These are phyloP conservation scores for Singerocomus inundabilis DNA, from an alignment of 1,284 basidiomycete species.

Conservation along the genomic window DNA sequence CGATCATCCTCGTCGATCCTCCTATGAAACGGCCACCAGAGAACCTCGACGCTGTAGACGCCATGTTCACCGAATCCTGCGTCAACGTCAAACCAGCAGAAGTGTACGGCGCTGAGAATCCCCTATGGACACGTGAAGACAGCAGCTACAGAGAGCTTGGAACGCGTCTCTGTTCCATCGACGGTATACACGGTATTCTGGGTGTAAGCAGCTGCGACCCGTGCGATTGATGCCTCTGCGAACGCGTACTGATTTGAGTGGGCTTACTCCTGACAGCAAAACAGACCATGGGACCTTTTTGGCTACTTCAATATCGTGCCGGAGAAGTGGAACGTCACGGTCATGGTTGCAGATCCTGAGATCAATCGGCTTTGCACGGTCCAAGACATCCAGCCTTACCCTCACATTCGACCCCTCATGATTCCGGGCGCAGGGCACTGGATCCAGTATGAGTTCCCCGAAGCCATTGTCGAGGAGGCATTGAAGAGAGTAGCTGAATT, in stretches of 20 bases:
- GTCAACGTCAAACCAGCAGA: conserved; percentile 7
- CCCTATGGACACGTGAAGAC: too few species aligned
- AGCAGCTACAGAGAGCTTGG: conserved; percentile 17
- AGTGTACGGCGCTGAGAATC: conserved; percentile 11
- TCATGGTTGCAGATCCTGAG: conserved; percentile 21
- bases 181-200: conserved; percentile 9
- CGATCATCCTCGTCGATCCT: conserved; percentile 29
- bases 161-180: conserved; percentile 13
- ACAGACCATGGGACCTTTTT: conserved; percentile 21
- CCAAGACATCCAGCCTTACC: conserved; percentile 11
- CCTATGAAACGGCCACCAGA: conserved; percentile 2
- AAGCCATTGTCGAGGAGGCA: conserved; percentile 24
- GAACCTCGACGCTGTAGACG: background rate
- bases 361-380: conserved; percentile 1
- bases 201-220: conserved; percentile 7
- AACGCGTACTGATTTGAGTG: background rate
- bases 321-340: conserved; percentile 17
- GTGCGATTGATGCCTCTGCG: background rate
- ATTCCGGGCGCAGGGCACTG: conserved; percentile 22
- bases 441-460: conserved; percentile 28
- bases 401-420: conserved; percentile 16
- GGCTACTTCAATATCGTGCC: conserved; percentile 6
- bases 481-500: conserved; percentile 17
- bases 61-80: background rate
- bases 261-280: conserved; percentile 13